These are phyloP conservation scores for Myrica gale DNA, from an alignment of 306 rosid species.

Conservation along the genomic window DNA sequence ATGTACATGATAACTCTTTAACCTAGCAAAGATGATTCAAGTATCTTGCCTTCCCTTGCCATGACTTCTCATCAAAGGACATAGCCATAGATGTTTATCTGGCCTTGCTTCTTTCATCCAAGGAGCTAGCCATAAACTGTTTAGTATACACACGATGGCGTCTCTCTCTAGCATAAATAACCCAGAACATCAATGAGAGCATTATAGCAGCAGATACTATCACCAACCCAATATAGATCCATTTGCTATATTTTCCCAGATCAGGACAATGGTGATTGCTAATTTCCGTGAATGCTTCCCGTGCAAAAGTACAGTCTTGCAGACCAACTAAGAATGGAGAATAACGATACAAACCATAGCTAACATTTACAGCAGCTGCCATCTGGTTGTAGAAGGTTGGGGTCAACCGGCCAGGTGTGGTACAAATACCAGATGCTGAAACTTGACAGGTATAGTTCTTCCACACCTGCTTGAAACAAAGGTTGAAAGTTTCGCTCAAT, in stretches of 20 bases:
- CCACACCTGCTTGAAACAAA: constrained; percentile 64
- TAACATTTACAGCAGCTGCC: constrained; percentile 45
- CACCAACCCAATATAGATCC: constrained; percentile 54
- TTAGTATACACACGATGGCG: constrained; percentile 69
- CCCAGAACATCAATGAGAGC: constrained; percentile 67
- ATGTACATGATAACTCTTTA: constrained; percentile 28
- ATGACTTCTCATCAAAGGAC: too few species aligned
- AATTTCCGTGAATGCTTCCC: constrained; percentile 55
- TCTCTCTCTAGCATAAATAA: constrained; percentile 58
- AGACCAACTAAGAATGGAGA: constrained; percentile 60
- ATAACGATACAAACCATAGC: constrained; percentile 55
- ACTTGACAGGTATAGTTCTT: constrained; percentile 50
- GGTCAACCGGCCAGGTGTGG: constrained; percentile 53
- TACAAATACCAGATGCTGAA: constrained; percentile 33
- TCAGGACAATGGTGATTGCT: constrained; percentile 51
- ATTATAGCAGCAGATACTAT: constrained; percentile 61
- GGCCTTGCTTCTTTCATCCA: constrained; percentile 25
- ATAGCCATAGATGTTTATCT: not conserved
- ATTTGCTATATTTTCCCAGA: constrained; percentile 29
- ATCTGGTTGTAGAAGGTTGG: constrained; percentile 48
- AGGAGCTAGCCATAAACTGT: constrained; percentile 29
- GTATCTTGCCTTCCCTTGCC: too few species aligned
- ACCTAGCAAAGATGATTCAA: not conserved
- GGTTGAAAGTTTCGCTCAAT: not conserved
- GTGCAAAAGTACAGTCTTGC: constrained; percentile 58